phyloP scores from a whole-genome alignment of 2,329 filamentous ascomycete species.

The Hysterium pulicare region DNA sequence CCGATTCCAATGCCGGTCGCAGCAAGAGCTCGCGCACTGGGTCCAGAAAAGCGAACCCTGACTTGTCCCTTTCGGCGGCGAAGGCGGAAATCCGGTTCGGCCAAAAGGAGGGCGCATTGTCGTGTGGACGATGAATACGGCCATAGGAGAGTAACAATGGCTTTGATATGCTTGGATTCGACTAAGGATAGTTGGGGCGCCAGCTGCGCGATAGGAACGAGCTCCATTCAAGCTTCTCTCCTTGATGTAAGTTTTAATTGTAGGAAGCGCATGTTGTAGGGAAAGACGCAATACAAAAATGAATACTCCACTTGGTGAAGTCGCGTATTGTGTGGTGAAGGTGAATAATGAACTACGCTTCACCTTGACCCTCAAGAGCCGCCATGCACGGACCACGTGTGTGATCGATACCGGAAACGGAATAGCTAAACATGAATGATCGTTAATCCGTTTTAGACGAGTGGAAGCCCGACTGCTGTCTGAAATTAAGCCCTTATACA shows the following conservation, averaged over 20 bases:
- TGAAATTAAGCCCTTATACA: too few relatives aligned
- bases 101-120: slow-evolving; percentile 74
- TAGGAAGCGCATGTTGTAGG: background rate
- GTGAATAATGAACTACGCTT: too few relatives aligned
- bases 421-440: too few relatives aligned
- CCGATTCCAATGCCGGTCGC: slow-evolving; percentile 70
- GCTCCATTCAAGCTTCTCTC: slow-evolving; percentile 20
- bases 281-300: too few relatives aligned
- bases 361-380: too few relatives aligned
- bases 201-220: slow-evolving; percentile 29
- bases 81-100: slow-evolving; percentile 78
- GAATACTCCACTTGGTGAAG: too few relatives aligned
- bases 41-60: slow-evolving; percentile 69
- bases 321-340: too few relatives aligned
- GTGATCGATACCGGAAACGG: too few relatives aligned
- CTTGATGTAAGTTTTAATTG: background rate
- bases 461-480: too few relatives aligned
- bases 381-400: too few relatives aligned
- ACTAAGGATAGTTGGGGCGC: slow-evolving; percentile 25
- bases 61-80: slow-evolving; percentile 77
- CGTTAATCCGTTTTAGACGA: too few relatives aligned
- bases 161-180: slow-evolving; percentile 52
- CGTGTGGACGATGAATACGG: slow-evolving; percentile 78
- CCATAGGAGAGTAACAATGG: slow-evolving; percentile 82
- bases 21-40: slow-evolving; percentile 66